Base-by-base conservation (phyloP, 148 eudicot genomes). In the Camellia granthamiana region DNA sequence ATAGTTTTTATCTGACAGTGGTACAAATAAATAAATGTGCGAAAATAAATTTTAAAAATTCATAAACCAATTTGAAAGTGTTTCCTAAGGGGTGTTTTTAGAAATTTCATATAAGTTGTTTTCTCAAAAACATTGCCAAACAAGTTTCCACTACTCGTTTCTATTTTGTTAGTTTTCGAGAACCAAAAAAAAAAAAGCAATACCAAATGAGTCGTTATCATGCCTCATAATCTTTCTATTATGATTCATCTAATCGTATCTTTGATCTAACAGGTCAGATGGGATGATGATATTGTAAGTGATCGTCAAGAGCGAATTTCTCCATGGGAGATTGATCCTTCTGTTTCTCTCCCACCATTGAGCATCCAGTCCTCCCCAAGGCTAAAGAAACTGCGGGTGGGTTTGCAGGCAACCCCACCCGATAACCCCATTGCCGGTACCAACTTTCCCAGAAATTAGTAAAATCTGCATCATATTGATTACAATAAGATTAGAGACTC, bases 311-410 rank as follows among this genome's bases (percentile, higher is more conserved):
- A 91, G 77, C 90, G 92, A 51, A 90, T 94, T 77, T 94, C 97
- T 76, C 97, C 97, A 18, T 94, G 98, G 98, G 98, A 94, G 78
- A 89, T 94, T 61, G 98, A 94, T 86, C 91, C 88, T 81, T 91
- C 95, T 59, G 85, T 79, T 16, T 89, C 91, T 75, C 90, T 90
- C 76, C 89, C 94, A 75, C 86, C 88, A 62, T 75, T 89, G 81
- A 87, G 85, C 88, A 87, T 89, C 81, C 97, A 94, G 78, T 83
- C 91, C 78, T 89, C 95, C 55, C 93, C 93, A 47, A 88, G 91
- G 83, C 81, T 90, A 77, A 94, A 94, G 88, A 94, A 87, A 86
- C 88, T 88, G 75, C 84, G 93, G 85, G 82, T 88, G 80, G 85
- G 83, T 84, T 81, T 87, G 44, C 92, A 83, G 59, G 80, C 82